Base-by-base conservation (phyloP, 164 flowering plant genomes). In the Magnolia kwangsiensis region DNA sequence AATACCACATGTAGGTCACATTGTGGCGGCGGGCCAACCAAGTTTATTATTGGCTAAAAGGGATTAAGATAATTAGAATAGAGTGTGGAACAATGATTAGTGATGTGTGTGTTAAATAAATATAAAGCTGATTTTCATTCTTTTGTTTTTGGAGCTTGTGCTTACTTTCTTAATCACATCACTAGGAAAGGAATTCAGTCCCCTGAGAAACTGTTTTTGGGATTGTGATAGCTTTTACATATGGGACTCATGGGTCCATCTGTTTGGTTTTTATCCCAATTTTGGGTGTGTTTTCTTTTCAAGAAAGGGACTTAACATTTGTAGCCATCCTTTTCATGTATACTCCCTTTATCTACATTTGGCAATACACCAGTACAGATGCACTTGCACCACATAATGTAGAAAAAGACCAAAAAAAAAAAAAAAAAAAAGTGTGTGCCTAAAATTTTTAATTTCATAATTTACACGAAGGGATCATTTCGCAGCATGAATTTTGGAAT, bases 11-110 rank as follows among this genome's bases (percentile, higher is more conserved):
- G 72, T 75, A 66, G 78, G 72, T 31, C 70, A 64, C 58, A 65
- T 50, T 71, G 13, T 65, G 5, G 2, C 27, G 71, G 29, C 20
- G 16, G 16, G 45, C 7, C 24, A 11, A 51, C 50, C 51, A 75
- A 20, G 51, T 16, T 7, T 37, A 68, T 61, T 45, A 49, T 68
- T 10, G 24, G n/a, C 59, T n/a, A 5, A 51, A 71, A 27, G 7
- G 10, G 14, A 71, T 71, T 59, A 4, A 59, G 29, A 16, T 61
- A 66, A 68, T 50, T 45, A 20, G 37, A 45, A 23, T 58, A 19
- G 63, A 77, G 31, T 49, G 23, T 80, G 69, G 72, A 61, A 69
- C 73, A 81, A 81, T 78, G 74, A 81, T 78, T 78, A 68, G 74
- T 74, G 50, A 31, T 31, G 55, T 49, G 63, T 58, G 72, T 1